Percentiles rank a stretch among this genome's conserved stretches.
These are phyloP conservation scores for Dictyostelium citrinum DNA, from an alignment of 78 protist species.

Conservation along the genomic window DNA sequence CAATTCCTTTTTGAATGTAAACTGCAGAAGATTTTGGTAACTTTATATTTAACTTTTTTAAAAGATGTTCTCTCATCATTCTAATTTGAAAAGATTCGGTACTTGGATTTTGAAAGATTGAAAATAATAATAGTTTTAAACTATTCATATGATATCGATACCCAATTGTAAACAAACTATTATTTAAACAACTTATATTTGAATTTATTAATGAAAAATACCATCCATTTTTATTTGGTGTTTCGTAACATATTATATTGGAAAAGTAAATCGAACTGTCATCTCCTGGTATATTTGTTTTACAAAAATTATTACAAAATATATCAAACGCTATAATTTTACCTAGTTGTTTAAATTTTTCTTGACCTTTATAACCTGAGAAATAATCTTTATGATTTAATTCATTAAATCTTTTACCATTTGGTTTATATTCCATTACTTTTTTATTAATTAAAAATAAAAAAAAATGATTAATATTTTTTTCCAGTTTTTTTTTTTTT, in stretches of 20 bases:
- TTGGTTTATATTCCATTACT: slow-evolving; percentile 36
- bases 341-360: slow-evolving; percentile 39
- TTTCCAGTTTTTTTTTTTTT: too few species aligned
- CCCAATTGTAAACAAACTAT: slow-evolving; percentile 56
- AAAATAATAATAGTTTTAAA: slow-evolving; percentile 15
- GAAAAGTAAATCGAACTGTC: slow-evolving; percentile 7
- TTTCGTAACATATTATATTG: slow-evolving; percentile 38
- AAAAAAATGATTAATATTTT: too few species aligned
- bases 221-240: slow-evolving; percentile 42
- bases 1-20: slow-evolving; percentile 21
- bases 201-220: slow-evolving; percentile 37
- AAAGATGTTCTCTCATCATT: slow-evolving; percentile 15
- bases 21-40: slow-evolving; percentile 1
- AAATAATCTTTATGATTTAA: slow-evolving; percentile 36
- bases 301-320: slow-evolving; percentile 37
- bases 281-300: not conserved
- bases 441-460: not conserved
- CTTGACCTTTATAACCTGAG: not conserved
- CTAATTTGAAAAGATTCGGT: slow-evolving; percentile 16
- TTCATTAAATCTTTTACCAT: slow-evolving; percentile 32
- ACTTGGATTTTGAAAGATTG: slow-evolving; percentile 42
- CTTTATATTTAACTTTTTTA: not conserved
- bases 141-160: slow-evolving; percentile 38
- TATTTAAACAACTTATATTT: slow-evolving; percentile 25
- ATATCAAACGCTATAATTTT: slow-evolving; percentile 55